A percentile compares a stretch with the other conserved stretches of the same genome.
phyloP scores from a whole-genome alignment of 1,139 yeast genomes.

The Zhuliangozyma blackwelliae region DNA sequence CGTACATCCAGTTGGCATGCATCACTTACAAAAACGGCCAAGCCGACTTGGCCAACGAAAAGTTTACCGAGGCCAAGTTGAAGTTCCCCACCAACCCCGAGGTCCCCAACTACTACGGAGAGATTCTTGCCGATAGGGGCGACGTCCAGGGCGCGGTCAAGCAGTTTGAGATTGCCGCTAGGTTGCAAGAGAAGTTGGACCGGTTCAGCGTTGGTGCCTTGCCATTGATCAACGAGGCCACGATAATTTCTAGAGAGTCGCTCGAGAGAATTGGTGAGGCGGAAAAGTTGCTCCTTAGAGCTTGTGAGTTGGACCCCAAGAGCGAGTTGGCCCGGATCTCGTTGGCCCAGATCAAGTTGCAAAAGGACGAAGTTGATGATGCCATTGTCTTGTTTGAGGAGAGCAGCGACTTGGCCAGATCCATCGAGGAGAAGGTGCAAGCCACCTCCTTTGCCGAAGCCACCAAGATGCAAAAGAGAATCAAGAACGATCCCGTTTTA shows the following conservation, averaged over 20 bases:
- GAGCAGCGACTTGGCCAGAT: conserved; percentile 77
- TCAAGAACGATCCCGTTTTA: conserved; percentile 63
- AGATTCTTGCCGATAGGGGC: conserved; percentile 80
- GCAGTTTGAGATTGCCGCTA: conserved; percentile 84
- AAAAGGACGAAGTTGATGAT: conserved; percentile 75
- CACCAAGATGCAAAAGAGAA: conserved; percentile 72
- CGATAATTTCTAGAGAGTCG: conserved; percentile 61
- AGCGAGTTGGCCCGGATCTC: conserved; percentile 87
- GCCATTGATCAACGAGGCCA: conserved; percentile 88
- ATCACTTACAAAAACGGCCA: conserved; percentile 81
- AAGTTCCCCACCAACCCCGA: conserved; percentile 86
- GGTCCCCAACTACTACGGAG: conserved; percentile 94
- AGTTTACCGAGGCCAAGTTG: conserved; percentile 70
- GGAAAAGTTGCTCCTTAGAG: conserved; percentile 64
- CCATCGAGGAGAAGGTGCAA: conserved; percentile 82
- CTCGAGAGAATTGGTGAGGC: conserved; percentile 57
- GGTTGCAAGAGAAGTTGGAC: conserved; percentile 69
- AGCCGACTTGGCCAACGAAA: conserved; percentile 53
- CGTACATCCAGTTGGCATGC: conserved; percentile 92
- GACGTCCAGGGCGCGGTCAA: conserved; percentile 68
- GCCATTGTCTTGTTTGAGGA: conserved; percentile 81
- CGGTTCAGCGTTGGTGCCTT: conserved; percentile 73
- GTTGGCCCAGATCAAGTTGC: conserved; percentile 86
- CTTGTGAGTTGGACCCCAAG: conserved; percentile 79
- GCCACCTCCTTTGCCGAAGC: conserved; percentile 94